Conservation (phyloP, 139 green algal genomes). For the Chlorella sorokiniana region DNA sequence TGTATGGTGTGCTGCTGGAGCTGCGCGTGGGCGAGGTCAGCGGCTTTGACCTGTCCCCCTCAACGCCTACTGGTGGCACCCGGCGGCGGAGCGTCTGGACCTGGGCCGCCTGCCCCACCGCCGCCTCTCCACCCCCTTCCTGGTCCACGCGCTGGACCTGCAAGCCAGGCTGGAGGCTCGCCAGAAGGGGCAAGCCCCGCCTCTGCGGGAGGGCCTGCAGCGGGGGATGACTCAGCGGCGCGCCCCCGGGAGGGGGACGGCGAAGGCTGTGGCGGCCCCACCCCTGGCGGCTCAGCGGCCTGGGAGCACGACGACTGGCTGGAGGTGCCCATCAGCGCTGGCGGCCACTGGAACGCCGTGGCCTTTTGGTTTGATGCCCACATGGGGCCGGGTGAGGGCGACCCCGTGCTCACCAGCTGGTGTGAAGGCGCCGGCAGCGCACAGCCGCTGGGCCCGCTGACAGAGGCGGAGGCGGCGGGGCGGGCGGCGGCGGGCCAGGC, state of each 20-base stretch:
- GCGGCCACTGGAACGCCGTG: conserved; percentile 68
- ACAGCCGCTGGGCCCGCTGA: neutral
- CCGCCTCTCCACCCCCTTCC: conserved; percentile 57
- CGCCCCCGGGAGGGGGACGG: no score
- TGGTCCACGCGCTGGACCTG: conserved; percentile 58
- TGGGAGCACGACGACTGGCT: conserved; percentile 53
- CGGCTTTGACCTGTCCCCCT: conserved; percentile 74
- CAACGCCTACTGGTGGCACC: conserved; percentile 77
- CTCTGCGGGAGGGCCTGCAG: neutral
- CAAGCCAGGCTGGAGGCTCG: conserved; percentile 35
- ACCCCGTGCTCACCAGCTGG: conserved; percentile 4
- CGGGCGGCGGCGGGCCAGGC: neutral
- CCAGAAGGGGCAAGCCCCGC: neutral
- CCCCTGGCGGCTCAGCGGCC: neutral
- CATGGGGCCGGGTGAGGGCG: conserved; percentile 2
- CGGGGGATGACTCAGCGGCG: neutral
- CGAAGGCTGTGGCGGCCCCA: neutral
- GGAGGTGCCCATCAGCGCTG: conserved; percentile 26
- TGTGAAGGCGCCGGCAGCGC: neutral
- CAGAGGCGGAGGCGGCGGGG: no score
- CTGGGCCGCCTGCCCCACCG: conserved; percentile 40
- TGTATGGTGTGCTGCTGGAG: conserved; percentile 57
- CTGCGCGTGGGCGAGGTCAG: conserved; percentile 42
- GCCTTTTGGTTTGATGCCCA: conserved; percentile 80
- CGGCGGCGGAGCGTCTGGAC: conserved; percentile 54